A percentile compares a stretch with the other conserved stretches of the same genome.
These are phyloP conservation scores for Microthlaspi erraticum DNA, from an alignment of 345 rosid species.

Conservation along the genomic window DNA sequence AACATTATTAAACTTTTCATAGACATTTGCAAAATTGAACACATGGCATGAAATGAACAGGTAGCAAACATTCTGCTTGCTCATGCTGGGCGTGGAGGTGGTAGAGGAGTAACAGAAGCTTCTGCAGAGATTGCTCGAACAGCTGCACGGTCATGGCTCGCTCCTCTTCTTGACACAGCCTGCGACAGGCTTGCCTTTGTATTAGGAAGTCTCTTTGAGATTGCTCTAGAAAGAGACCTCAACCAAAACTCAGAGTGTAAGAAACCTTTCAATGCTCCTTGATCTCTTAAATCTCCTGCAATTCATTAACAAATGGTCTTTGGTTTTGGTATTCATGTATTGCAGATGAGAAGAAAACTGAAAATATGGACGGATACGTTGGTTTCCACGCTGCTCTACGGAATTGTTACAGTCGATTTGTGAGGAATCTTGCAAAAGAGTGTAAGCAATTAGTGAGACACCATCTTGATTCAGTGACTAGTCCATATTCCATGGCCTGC, in stretches of 20 bases:
- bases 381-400: constrained; percentile 92
- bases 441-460: constrained; percentile 91
- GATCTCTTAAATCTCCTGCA: not conserved
- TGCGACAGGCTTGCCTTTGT: constrained; percentile 95
- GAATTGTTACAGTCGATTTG: constrained; percentile 71
- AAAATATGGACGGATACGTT: constrained; percentile 81
- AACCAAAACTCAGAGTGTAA: constrained; percentile 72
- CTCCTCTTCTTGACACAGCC: constrained; percentile 96
- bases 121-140: constrained; percentile 96
- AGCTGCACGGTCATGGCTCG: constrained; percentile 95
- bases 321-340: constrained; percentile 12
- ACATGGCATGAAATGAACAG: constrained; percentile 47
- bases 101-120: constrained; percentile 90
- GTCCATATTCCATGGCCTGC: constrained; percentile 92
- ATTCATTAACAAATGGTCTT: constrained; percentile 2
- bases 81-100: constrained; percentile 90
- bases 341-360: constrained; percentile 68
- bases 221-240: constrained; percentile 82
- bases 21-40: constrained; percentile 18
- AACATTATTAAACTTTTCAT: not conserved
- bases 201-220: constrained; percentile 80
- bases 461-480: constrained; percentile 95
- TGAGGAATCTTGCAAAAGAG: constrained; percentile 79
- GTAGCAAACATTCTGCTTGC: constrained; percentile 95
- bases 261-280: constrained; percentile 41